Evolutionary conservation across 257 asterid species (phyloP).

Genomic region (Linaria vulgaris): DNA sequence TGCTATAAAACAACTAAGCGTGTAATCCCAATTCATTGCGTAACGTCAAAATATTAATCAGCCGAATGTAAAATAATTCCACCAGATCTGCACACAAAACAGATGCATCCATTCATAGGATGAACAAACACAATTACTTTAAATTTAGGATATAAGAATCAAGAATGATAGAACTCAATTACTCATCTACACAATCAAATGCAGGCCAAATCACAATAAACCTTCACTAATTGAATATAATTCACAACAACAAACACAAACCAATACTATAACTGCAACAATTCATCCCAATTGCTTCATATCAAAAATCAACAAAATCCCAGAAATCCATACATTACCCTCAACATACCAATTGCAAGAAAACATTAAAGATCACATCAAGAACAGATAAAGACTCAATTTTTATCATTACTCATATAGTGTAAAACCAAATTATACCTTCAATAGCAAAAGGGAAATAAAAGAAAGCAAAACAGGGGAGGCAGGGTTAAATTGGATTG

Average conservation of each 20-base stretch:
- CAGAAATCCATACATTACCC: slow-evolving; percentile 12
- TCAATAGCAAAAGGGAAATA: slow-evolving; percentile 17
- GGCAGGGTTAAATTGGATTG: slow-evolving; percentile 23
- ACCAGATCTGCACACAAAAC: slow-evolving; percentile 35
- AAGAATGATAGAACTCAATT: slow-evolving; percentile 2
- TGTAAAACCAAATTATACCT: slow-evolving; percentile 12
- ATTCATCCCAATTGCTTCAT: slow-evolving; percentile 24
- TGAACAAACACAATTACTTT: not conserved
- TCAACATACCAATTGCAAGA: slow-evolving; percentile 17
- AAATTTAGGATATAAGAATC: slow-evolving; percentile 3
- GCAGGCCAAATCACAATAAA: slow-evolving; percentile 15
- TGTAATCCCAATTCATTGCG: not conserved
- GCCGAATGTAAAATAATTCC: not conserved
- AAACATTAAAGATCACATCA: slow-evolving; percentile 8
- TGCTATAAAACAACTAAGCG: too few relatives aligned
- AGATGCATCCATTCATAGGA: not conserved
- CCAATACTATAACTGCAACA: slow-evolving; percentile 18
- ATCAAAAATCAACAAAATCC: slow-evolving; percentile 11
- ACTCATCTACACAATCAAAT: slow-evolving; percentile 16
- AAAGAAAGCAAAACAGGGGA: slow-evolving; percentile 19
- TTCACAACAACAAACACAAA: slow-evolving; percentile 11
- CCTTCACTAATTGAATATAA: slow-evolving; percentile 11
- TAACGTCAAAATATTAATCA: not conserved
- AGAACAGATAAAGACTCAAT: slow-evolving; percentile 9
- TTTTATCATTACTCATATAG: slow-evolving; percentile 4